These are phyloP conservation scores for Saccharomycopsis amapae DNA, from an alignment of 805 yeast genomes.

Conservation along the genomic window DNA sequence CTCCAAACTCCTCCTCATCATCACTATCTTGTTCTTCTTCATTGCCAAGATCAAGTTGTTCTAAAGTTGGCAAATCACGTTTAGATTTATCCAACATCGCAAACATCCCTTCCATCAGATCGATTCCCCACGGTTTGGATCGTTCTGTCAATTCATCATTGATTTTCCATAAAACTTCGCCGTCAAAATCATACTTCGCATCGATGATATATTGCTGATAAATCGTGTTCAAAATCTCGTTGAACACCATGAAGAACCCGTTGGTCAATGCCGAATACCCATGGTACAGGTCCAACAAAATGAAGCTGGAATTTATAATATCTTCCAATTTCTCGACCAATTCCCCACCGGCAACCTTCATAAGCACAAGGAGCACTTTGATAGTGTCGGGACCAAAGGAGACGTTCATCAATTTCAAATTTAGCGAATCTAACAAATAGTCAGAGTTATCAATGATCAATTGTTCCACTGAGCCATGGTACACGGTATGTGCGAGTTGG, in stretches of 20 bases:
- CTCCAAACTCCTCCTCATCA: conserved; percentile 29
- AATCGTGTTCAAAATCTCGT: conserved; percentile 47
- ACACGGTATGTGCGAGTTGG: conserved; percentile 44
- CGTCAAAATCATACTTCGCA: conserved; percentile 24
- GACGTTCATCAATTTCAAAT: conserved; percentile 60
- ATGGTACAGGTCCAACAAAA: conserved; percentile 75
- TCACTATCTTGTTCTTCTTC: conserved; percentile 31
- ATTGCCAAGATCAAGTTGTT: conserved; percentile 32
- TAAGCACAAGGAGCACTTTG: conserved; percentile 59
- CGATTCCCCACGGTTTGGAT: conserved; percentile 58
- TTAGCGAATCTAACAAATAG: conserved; percentile 73
- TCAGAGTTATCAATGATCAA: conserved; percentile 67
- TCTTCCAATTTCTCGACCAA: conserved; percentile 64
- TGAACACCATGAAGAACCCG: conserved; percentile 67
- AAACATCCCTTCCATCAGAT: conserved; percentile 36
- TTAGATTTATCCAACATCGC: conserved; percentile 35
- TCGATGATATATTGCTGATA: conserved; percentile 30
- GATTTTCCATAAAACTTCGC: conserved; percentile 21
- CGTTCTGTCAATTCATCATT: conserved; percentile 26
- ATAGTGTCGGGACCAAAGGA: conserved; percentile 68
- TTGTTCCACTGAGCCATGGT: conserved; percentile 42
- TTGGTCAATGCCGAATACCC: conserved; percentile 68
- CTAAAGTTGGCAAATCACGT: conserved; percentile 26
- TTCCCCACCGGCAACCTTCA: conserved; percentile 62
- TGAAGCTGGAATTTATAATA: conserved; percentile 65